These are phyloP conservation scores for Ascochyta lentis DNA, from an alignment of 2,329 filamentous ascomycete genomes.

Conservation along the genomic window DNA sequence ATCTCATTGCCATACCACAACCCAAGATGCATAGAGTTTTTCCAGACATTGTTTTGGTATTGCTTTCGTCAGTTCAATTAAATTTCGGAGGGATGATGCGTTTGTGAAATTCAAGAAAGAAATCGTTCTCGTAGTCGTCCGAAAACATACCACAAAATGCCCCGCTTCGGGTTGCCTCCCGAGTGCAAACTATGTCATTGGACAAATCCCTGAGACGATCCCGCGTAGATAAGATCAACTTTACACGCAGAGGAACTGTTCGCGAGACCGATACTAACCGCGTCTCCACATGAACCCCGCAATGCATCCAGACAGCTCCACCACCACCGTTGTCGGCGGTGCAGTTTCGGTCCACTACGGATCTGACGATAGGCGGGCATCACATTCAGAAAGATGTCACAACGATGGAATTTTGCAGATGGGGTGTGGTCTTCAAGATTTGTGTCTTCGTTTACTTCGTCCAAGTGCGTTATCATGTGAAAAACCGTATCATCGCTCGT, in stretches of 20 bases:
- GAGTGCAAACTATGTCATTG: slow-evolving; percentile 8
- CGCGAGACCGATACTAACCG: slow-evolving; percentile 16
- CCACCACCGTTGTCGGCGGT: slow-evolving; percentile 1
- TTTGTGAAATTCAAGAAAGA: not conserved
- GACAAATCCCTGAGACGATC: not conserved
- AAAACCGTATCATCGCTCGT: not conserved
- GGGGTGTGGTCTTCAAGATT: not conserved
- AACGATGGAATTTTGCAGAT: not conserved
- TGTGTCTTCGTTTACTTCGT: not conserved
- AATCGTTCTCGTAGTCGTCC: not conserved
- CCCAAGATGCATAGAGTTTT: slow-evolving; percentile 37
- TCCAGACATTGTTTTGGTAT: not conserved
- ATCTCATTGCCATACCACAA: slow-evolving; percentile 29
- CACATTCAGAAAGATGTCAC: not conserved
- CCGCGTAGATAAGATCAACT: slow-evolving; percentile 9
- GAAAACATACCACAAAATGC: not conserved
- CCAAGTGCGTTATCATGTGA: not conserved
- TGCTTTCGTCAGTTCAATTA: not conserved
- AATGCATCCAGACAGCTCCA: slow-evolving; percentile 5
- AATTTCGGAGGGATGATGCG: not conserved
- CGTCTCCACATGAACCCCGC: slow-evolving; percentile 15
- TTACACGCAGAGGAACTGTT: not conserved
- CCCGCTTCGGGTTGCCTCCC: slow-evolving; percentile 16
- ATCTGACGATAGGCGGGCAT: not conserved
- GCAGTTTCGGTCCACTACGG: not conserved